These are phyloP conservation scores for Avena atlantica DNA, from an alignment of 176 grass and related monocot genomes.

Conservation along the genomic window DNA sequence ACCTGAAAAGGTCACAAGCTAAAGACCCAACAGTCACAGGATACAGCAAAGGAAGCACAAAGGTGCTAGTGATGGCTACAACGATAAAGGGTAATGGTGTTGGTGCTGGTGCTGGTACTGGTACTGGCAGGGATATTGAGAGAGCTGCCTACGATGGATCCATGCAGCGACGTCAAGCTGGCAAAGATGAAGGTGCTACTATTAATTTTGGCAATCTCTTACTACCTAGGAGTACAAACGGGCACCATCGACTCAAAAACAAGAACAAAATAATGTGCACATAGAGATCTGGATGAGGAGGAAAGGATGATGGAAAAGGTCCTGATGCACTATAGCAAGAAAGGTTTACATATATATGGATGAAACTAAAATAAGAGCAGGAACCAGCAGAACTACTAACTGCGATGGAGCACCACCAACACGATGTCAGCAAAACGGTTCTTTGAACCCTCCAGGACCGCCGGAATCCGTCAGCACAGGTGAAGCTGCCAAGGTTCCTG, in stretches of 20 bases:
- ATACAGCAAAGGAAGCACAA: slow-evolving; percentile 45
- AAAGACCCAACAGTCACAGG: slow-evolving; percentile 38
- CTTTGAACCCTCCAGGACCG: slow-evolving; percentile 33
- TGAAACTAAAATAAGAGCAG: slow-evolving; percentile 9
- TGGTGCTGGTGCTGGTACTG: neutral
- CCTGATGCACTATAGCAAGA: slow-evolving; percentile 71
- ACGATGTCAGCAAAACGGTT: slow-evolving; percentile 1
- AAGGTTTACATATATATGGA: slow-evolving; percentile 41
- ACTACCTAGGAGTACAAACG: slow-evolving; percentile 30
- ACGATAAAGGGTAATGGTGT: slow-evolving; percentile 19
- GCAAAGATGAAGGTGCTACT: slow-evolving; percentile 53
- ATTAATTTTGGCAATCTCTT: slow-evolving; percentile 71
- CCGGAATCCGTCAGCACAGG: neutral
- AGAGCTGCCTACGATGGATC: slow-evolving; percentile 46
- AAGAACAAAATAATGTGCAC: neutral
- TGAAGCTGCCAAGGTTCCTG: slow-evolving; percentile 34
- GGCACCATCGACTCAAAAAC: slow-evolving; percentile 40
- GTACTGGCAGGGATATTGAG: slow-evolving; percentile 19
- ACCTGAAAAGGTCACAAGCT: slow-evolving; percentile 46
- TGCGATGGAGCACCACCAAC: neutral
- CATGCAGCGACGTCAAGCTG: slow-evolving; percentile 22
- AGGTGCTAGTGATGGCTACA: slow-evolving; percentile 31
- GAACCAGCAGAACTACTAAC: slow-evolving; percentile 27
- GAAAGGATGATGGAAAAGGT: slow-evolving; percentile 87
- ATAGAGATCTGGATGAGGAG: slow-evolving; percentile 53